Percentiles rank a stretch among this genome's conserved stretches.
Evolutionary conservation across 192 early-diverging fungal genomes (phyloP).

Genomic region (Entomortierella chlamydospora): DNA sequence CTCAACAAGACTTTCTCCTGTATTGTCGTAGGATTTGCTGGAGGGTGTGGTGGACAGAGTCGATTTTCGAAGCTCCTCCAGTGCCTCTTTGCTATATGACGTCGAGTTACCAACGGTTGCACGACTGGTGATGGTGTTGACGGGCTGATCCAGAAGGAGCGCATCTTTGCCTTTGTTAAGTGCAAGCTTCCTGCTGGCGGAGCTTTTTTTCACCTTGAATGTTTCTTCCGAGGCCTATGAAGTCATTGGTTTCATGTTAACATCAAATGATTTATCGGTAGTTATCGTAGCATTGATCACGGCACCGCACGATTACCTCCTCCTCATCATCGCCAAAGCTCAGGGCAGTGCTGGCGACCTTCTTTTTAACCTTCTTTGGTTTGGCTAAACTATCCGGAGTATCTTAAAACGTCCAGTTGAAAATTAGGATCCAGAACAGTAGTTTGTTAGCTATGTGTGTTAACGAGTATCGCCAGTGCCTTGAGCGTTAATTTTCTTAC

Average conservation of each 20-base stretch:
- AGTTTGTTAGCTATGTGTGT: no score
- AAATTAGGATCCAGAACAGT: no score
- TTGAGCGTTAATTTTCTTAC: no score
- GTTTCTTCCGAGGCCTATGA: conserved; percentile 45
- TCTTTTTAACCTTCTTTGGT: conserved; percentile 46
- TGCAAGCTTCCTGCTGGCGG: conserved; percentile 49
- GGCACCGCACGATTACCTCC: no score
- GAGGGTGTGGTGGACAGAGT: conserved; percentile 48
- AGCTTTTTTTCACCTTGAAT: conserved; percentile 62
- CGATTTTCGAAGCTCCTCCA: conserved; percentile 48
- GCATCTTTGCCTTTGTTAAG: conserved; percentile 37
- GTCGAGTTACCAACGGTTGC: conserved; percentile 35
- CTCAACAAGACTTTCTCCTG: conserved; percentile 41
- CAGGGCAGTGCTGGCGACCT: conserved; percentile 14
- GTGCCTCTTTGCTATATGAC: conserved; percentile 51
- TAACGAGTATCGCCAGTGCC: no score
- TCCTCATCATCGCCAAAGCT: conserved; percentile 51
- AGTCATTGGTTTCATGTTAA: not conserved
- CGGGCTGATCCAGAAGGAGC: conserved; percentile 3
- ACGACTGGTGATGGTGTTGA: conserved; percentile 17
- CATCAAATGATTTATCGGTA: not conserved
- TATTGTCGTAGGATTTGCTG: conserved; percentile 14
- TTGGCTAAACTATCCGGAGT: conserved; percentile 1
- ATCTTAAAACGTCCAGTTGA: no score
- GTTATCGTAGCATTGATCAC: no score